phyloP scores from a whole-genome alignment of 1,284 basidiomycete genomes.

The Rhodotorula sp. region DNA sequence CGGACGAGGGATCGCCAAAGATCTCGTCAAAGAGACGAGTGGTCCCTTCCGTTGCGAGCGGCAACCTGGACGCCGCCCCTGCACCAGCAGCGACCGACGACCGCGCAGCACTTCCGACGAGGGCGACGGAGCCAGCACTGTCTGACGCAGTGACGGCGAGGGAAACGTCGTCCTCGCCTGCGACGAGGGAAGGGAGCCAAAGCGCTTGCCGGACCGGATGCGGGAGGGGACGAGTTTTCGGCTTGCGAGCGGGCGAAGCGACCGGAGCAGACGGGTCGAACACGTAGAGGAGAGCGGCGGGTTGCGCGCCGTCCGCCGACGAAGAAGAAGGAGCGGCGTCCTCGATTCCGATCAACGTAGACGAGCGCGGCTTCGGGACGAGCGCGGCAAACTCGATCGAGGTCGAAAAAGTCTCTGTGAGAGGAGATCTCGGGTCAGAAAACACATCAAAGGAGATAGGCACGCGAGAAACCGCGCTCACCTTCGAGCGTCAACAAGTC shows the following conservation, averaged over 20 bases:
- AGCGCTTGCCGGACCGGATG: constrained; percentile 25
- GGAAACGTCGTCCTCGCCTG: constrained; percentile 6
- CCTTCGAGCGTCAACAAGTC: constrained; percentile 71
- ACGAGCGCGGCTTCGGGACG: not conserved
- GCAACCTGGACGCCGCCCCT: constrained; percentile 24
- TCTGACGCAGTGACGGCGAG: constrained; percentile 25
- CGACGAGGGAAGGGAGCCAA: constrained; percentile 13
- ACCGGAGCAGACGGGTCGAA: constrained; percentile 8
- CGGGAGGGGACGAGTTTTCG: constrained; percentile 18
- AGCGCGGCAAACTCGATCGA: constrained; percentile 25
- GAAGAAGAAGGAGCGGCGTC: not conserved
- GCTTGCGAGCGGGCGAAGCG: not conserved
- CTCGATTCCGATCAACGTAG: constrained; percentile 15
- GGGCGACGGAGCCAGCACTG: constrained; percentile 12
- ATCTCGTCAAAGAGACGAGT: constrained; percentile 43
- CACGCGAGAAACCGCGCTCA: constrained; percentile 50
- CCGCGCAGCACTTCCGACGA: constrained; percentile 28
- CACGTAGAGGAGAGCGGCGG: constrained; percentile 11
- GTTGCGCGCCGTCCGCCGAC: not conserved
- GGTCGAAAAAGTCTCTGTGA: constrained; percentile 21
- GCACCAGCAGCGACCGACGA: not conserved
- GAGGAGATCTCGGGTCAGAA: constrained; percentile 18
- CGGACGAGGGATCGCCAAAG: constrained; percentile 24
- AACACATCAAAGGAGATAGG: not conserved
- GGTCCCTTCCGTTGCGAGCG: constrained; percentile 9